These are phyloP conservation scores for Zygnema cylindricum DNA, from an alignment of 139 green algal species.

Conservation along the genomic window DNA sequence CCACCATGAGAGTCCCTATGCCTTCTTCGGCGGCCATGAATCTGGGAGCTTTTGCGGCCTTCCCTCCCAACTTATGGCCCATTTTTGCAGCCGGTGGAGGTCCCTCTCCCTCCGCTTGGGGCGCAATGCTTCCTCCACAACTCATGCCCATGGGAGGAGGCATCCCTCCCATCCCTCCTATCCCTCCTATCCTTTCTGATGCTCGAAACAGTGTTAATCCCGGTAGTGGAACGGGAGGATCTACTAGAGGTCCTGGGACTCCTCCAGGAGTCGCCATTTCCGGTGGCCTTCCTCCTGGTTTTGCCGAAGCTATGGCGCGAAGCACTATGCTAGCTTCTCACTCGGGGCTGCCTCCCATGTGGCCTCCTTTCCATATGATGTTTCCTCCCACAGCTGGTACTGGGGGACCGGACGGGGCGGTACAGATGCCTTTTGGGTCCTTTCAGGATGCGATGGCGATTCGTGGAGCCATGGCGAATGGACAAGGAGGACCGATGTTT, in stretches of 20 bases:
- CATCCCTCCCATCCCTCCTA: too few relatives aligned
- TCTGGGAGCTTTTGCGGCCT: neutral
- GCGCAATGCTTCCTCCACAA: neutral
- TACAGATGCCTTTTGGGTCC: neutral
- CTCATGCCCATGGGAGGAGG: neutral
- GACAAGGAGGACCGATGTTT: neutral
- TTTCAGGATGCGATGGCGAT: neutral
- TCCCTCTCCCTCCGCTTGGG: neutral
- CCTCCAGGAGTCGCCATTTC: neutral
- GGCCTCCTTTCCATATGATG: neutral
- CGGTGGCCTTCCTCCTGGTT: neutral
- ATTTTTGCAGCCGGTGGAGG: neutral
- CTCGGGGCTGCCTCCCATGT: neutral
- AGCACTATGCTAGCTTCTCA: neutral
- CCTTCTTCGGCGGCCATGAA: neutral
- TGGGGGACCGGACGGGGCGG: neutral
- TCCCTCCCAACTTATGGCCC: neutral
- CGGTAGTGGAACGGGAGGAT: neutral
- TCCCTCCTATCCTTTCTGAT: neutral
- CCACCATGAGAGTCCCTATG: neutral
- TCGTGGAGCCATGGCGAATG: neutral
- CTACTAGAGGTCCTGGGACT: neutral
- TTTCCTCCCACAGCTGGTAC: neutral
- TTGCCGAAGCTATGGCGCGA: neutral
- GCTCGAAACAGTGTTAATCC: too few relatives aligned